Conservation (phyloP, 306 rosid species). For the barrel medic (Medicago truncatula) region MtrunA17r5.0-ANR NC_053045.1:43010501-43011000, state of each 20-base stretch:
- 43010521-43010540: background rate
- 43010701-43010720: too few relatives aligned
- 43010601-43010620: background rate
- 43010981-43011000: background rate
- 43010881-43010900: too few relatives aligned
- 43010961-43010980: too few relatives aligned
- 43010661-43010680: background rate
- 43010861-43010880: too few relatives aligned
- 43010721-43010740: background rate
- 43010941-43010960: too few relatives aligned
- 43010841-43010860: too few relatives aligned
- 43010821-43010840: background rate
- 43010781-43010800: background rate
- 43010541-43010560: background rate
- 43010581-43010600: background rate
- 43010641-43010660: background rate
- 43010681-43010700: background rate
- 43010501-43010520: background rate
- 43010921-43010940: too few relatives aligned
- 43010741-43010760: background rate
- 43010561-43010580: background rate
- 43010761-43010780: background rate
- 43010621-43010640: background rate
- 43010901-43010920: too few relatives aligned
- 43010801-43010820: background rate